phyloP scores from a whole-genome alignment of 2,329 filamentous ascomycete species.

The Cercospora beticola region DNA sequence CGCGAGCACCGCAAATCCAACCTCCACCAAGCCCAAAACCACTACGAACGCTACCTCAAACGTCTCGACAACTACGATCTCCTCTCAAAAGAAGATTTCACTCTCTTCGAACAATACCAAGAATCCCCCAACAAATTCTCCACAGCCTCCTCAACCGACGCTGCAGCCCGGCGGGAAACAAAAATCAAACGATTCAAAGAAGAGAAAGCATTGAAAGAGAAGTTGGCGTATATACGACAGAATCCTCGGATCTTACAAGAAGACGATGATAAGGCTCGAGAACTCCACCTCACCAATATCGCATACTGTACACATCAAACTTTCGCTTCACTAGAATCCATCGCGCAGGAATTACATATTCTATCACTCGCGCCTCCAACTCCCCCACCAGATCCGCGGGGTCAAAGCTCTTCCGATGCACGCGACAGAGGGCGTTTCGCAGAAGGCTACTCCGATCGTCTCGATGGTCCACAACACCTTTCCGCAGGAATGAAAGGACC shows the following conservation, averaged over 20 bases:
- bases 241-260: constrained; percentile 63
- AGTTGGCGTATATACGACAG: constrained; percentile 67
- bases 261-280: constrained; percentile 81
- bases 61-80: constrained; percentile 77
- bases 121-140: constrained; percentile 73
- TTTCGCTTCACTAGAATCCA: constrained; percentile 82
- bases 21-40: constrained; percentile 63
- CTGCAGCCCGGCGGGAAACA: constrained; percentile 69
- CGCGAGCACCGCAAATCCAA: constrained; percentile 59
- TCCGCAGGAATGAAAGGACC: constrained; percentile 57
- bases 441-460: constrained; percentile 66
- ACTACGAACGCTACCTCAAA: constrained; percentile 77
- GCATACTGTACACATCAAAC: constrained; percentile 72
- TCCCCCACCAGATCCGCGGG: constrained; percentile 42
- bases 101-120: constrained; percentile 69
- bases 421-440: constrained; percentile 48
- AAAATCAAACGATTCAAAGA: constrained; percentile 84
- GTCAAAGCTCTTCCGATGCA: constrained; percentile 45
- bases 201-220: constrained; percentile 81
- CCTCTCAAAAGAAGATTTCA: constrained; percentile 62
- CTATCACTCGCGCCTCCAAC: constrained; percentile 68
- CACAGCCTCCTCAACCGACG: constrained; percentile 64
- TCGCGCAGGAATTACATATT: constrained; percentile 81
- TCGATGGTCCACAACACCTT: constrained; percentile 65
- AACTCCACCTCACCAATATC: constrained; percentile 74